A percentile compares a stretch with the other conserved stretches of the same genome.
phyloP scores from a whole-genome alignment of 768 basidiomycete species.

The Russula dissimulans region DNA sequence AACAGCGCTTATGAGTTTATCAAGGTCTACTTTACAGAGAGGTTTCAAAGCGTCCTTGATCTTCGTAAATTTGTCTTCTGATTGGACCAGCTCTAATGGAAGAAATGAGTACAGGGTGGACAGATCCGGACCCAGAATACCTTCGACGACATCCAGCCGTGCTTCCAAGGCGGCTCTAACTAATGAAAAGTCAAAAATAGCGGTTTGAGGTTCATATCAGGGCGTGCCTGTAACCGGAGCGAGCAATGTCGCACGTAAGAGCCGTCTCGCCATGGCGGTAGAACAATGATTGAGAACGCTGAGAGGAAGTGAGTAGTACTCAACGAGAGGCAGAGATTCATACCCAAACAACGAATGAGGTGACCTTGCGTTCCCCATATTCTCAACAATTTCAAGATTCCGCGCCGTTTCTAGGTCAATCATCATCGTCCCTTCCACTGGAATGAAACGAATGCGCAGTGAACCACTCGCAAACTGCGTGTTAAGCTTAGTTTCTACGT shows the following conservation, averaged over 20 bases:
- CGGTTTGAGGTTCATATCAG: background rate
- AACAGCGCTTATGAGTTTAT: constrained; percentile 73
- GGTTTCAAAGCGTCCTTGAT: constrained; percentile 59
- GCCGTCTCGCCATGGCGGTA: constrained; percentile 83
- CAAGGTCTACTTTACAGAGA: constrained; percentile 77
- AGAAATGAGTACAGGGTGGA: constrained; percentile 3
- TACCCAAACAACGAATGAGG: constrained; percentile 76
- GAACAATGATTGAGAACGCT: constrained; percentile 73
- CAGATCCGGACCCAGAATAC: constrained; percentile 27
- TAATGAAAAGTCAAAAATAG: constrained; percentile 20
- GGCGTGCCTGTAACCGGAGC: constrained; percentile 67
- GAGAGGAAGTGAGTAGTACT: background rate
- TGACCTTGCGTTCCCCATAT: constrained; percentile 57
- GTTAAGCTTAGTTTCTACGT: constrained; percentile 61
- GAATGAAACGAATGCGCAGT: constrained; percentile 63
- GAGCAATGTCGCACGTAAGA: constrained; percentile 71
- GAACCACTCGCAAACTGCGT: constrained; percentile 61
- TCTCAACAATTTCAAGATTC: constrained; percentile 84
- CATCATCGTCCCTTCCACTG: constrained; percentile 89
- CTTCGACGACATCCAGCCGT: constrained; percentile 81
- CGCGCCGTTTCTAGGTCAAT: constrained; percentile 84
- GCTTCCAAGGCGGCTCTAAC: constrained; percentile 62
- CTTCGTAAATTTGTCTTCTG: constrained; percentile 63
- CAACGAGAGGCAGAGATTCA: constrained; percentile 7
- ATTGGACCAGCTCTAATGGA: constrained; percentile 57